Evolutionary conservation across 1,139 yeast genomes (phyloP), one percentile per base, ranked within the genome.

Genomic region (Suhomyces coccinellae): DNA sequence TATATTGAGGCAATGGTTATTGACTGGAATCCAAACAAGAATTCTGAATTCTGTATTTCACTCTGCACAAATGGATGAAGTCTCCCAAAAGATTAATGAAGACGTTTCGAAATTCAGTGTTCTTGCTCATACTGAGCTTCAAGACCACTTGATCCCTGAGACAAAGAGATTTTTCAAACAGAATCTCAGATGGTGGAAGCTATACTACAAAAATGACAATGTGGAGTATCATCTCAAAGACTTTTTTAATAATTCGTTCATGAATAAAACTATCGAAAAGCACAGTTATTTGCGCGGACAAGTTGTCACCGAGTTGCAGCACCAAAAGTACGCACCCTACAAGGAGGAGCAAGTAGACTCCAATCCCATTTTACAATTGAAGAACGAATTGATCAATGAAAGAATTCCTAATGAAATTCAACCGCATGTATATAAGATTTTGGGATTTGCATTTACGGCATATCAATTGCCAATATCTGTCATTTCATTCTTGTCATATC

Each of bases 151-250:
- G 37, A 61, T 63, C 9, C 78, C 79, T 1, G 46, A 54, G 3
- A 63, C 73, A 1, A 51, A 52, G 7, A 51, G 47, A 1, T 71
- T 63, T 47, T 71, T 75, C 59, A 54, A 51, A 9, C 57, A 54
- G 24, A 64, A 59, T 16, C 62, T 75, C 36, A 54, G 57, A 26
- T 75, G 79, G 79, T 74, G 77, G 75, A 72, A 64, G 49, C 58
- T 75, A 15, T 75, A 75, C 53, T 63, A 61, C 47, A 67, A 65
- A 41, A 74, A 74, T 49, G 80, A 75, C 48, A 73, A 74, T 49
- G 73, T 75, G 13, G 78, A 73, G 55, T 74, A 74, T 48, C 72
- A 67, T 42, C 56, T 74, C 37, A 73, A 72, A 46, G 79, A 74
- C 46, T 73, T 53, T 48, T 67, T 74, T 45, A 60, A 52, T 40